phyloP scores from a whole-genome alignment of 495 filamentous ascomycete species.

The Eremomyces bilateralis region DNA sequence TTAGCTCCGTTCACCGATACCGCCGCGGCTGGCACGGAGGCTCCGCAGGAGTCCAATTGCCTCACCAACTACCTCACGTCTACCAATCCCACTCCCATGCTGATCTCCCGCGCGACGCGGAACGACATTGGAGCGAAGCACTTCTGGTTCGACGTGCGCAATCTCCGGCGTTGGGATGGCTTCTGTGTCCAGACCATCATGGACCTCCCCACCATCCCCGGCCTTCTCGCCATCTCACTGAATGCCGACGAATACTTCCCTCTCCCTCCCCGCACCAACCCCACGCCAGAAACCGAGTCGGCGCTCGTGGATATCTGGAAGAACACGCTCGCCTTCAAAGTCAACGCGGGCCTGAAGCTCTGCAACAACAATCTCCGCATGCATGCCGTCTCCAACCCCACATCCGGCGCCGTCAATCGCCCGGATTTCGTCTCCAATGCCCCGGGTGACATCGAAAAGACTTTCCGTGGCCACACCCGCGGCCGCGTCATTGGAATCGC shows the following conservation, averaged over 20 bases:
- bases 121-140: constrained; percentile 48
- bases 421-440: constrained; percentile 47
- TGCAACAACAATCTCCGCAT: constrained; percentile 39
- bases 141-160: constrained; percentile 89
- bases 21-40: too few species aligned
- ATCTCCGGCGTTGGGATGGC: constrained; percentile 57
- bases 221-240: constrained; percentile 45
- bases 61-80: constrained; percentile 58
- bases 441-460: constrained; percentile 45
- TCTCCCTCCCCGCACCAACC: constrained; percentile 24
- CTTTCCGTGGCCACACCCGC: constrained; percentile 46
- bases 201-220: constrained; percentile 47
- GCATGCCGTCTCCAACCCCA: constrained; percentile 22
- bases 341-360: constrained; percentile 55
- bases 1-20: constrained; percentile 8
- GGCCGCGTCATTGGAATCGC: constrained; percentile 72
- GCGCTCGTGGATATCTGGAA: constrained; percentile 47
- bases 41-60: too few species aligned
- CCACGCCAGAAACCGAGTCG: constrained; percentile 52
- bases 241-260: constrained; percentile 41
- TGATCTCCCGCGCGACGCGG: constrained; percentile 64
- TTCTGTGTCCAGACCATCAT: constrained; percentile 56
- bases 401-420: constrained; percentile 19
- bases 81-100: constrained; percentile 54
- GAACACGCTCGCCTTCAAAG: constrained; percentile 49